A percentile compares a stretch with the other conserved stretches of the same genome.
phyloP scores from a whole-genome alignment of 1,284 basidiomycete species.

The Pholiota adiposa region DNA sequence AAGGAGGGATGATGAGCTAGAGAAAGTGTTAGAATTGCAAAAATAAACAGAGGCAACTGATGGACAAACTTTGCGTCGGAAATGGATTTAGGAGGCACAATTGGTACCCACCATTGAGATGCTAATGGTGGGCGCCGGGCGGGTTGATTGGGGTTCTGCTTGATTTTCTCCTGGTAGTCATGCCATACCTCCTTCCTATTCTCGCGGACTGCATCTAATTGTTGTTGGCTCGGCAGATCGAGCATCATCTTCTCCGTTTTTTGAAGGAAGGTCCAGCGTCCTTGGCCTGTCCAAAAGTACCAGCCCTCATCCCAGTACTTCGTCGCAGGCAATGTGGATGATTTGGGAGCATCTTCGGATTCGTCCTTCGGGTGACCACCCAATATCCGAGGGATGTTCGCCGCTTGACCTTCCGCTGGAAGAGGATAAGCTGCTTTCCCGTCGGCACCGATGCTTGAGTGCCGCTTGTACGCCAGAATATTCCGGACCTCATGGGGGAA shows the following conservation, averaged over 20 bases:
- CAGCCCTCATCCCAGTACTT: constrained; percentile 74
- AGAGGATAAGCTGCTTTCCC: constrained; percentile 58
- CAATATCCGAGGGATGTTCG: constrained; percentile 45
- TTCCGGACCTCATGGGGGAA: constrained; percentile 73
- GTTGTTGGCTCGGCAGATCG: constrained; percentile 54
- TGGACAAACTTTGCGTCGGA: constrained; percentile 42
- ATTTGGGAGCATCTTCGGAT: constrained; percentile 27
- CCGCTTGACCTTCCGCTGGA: constrained; percentile 63
- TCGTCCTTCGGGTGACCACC: constrained; percentile 41
- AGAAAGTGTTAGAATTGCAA: background rate
- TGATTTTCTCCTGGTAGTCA: constrained; percentile 48
- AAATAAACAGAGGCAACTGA: background rate
- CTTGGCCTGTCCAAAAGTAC: constrained; percentile 72
- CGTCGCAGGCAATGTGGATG: constrained; percentile 26
- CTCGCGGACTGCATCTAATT: constrained; percentile 44
- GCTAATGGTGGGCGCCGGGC: constrained; percentile 19
- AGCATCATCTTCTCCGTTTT: constrained; percentile 62
- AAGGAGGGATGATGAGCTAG: constrained; percentile 42
- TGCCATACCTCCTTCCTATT: constrained; percentile 50
- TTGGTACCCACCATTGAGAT: constrained; percentile 41
- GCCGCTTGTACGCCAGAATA: constrained; percentile 50
- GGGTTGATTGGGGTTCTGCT: constrained; percentile 30
- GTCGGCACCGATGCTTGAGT: constrained; percentile 39
- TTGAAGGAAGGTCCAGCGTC: constrained; percentile 55
- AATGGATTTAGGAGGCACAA: constrained; percentile 40